Base-by-base conservation (phyloP, 1,284 basidiomycete species). In the Cryptococcus sp. region DNA sequence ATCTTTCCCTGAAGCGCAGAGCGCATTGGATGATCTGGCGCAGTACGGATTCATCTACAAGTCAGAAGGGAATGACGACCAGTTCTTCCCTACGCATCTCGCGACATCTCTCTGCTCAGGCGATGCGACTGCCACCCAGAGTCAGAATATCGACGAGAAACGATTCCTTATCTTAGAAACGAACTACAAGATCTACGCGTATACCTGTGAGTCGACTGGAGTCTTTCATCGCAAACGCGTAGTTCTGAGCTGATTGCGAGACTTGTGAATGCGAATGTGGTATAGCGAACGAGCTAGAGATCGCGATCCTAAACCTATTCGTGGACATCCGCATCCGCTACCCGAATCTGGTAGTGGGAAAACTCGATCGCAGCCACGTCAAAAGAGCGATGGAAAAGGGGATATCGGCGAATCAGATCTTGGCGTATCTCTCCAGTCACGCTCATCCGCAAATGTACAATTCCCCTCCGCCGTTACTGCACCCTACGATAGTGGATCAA, bases 401-500 rank as follows among this genome's bases (percentile, higher is more conserved):
- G 35, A 99, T 99, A 65, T 90, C 92, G 53, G 94, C 96, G 53
- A 89, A 93, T 71, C 96, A 99, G 83, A 96, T 99, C 73, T 95
- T 99, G 73, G 89, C 89, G 70, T 99, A 99, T 76, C 83, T 99
- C 47, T 85, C 88, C 22, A 89, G 90, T 50, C 94, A 99, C 79
- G 95, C 95, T 1, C 96, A 99, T 78, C 90, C 93, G 38, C 95
- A 99, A 79, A 99, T 99, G 95, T 87, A 90, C 71, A 91, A 89
- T 78, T 92, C 93, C 52, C 76, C 76, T 1, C 76, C 76, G 20
- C 76, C 76, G 3, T 49, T 78, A 6, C 61, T 78, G 1, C 76
- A 78, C 50, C 70, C 74, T 2, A 73, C 95, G 0, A 94, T 98
- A 0, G 93, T 97, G 68, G 96, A 99, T 80, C 96, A 99, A 80